Conservation (phyloP, 108 stramenopile species). For the Skeletonema tropicum region DNA sequence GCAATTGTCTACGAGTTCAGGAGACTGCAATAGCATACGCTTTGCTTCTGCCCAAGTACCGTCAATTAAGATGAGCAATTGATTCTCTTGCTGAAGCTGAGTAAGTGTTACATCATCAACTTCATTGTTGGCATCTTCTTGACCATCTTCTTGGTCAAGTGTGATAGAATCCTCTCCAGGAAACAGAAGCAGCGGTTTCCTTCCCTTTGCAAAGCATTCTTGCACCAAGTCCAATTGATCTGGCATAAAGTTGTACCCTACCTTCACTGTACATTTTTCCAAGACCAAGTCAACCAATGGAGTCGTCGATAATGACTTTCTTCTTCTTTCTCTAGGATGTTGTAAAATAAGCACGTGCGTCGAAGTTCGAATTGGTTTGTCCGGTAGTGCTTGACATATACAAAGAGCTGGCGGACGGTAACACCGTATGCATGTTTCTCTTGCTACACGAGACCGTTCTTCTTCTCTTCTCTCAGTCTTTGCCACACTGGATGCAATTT, state of each 20-base stretch:
- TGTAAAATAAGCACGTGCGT: constrained; percentile 49
- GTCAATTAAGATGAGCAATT: constrained; percentile 33
- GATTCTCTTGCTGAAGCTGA: background rate
- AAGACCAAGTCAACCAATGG: constrained; percentile 48
- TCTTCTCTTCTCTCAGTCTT: constrained; percentile 46
- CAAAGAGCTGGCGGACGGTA: constrained; percentile 26
- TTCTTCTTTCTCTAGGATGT: constrained; percentile 57
- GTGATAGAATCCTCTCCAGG: constrained; percentile 52
- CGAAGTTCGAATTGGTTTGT: constrained; percentile 4
- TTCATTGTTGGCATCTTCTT: background rate
- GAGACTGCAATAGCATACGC: constrained; percentile 46
- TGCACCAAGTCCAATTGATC: constrained; percentile 2
- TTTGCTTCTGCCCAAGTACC: constrained; percentile 58
- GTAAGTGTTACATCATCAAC: background rate
- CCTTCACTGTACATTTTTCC: constrained; percentile 39
- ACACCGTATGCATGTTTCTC: constrained; percentile 32
- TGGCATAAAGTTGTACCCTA: constrained; percentile 36
- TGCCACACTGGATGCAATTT: constrained; percentile 50
- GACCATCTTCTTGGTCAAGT: constrained; percentile 26
- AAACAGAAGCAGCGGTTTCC: constrained; percentile 45
- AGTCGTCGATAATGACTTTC: constrained; percentile 52
- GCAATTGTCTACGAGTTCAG: constrained; percentile 31
- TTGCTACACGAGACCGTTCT: constrained; percentile 24
- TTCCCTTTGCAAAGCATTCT: constrained; percentile 13
- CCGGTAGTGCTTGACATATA: constrained; percentile 33